A percentile compares a stretch with the other conserved stretches of the same genome.
Conservation (phyloP, 108 stramenopile genomes). For the Skeletonema potamos region DNA sequence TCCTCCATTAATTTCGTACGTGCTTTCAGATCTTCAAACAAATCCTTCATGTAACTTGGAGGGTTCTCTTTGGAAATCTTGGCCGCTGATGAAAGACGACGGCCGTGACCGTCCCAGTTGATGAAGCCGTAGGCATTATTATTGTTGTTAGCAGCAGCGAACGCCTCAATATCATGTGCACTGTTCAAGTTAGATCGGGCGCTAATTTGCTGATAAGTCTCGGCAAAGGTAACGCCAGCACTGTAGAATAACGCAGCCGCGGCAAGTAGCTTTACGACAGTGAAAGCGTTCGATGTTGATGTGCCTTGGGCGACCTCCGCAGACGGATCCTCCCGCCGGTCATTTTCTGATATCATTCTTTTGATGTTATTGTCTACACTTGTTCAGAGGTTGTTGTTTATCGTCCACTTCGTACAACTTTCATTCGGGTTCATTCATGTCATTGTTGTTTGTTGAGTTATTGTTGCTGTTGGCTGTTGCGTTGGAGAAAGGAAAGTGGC, state of each 20-base stretch:
- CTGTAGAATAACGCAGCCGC: slow-evolving; percentile 42
- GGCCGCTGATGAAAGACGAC: slow-evolving; percentile 15
- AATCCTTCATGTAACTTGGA: slow-evolving; percentile 71
- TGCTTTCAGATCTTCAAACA: slow-evolving; percentile 68
- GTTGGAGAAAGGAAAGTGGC: not conserved
- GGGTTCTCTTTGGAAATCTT: slow-evolving; percentile 21
- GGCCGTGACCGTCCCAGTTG: not conserved
- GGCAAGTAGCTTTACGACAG: slow-evolving; percentile 31
- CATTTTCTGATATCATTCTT: not conserved
- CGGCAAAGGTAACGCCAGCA: slow-evolving; percentile 38
- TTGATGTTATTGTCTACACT: not conserved
- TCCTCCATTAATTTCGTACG: slow-evolving; percentile 84
- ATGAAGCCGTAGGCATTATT: slow-evolving; percentile 10
- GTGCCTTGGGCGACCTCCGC: slow-evolving; percentile 2
- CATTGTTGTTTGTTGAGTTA: not conserved
- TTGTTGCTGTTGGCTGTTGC: too few species aligned
- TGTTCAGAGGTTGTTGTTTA: not conserved
- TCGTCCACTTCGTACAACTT: not conserved
- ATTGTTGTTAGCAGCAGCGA: slow-evolving; percentile 19
- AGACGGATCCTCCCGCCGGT: not conserved
- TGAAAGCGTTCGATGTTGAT: slow-evolving; percentile 1
- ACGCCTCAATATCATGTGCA: not conserved
- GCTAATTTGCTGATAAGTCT: slow-evolving; percentile 16
- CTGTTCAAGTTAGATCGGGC: not conserved
- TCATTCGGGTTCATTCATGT: not conserved